Conservation (phyloP, 345 rosid species). For the Camelina neglecta region DNA sequence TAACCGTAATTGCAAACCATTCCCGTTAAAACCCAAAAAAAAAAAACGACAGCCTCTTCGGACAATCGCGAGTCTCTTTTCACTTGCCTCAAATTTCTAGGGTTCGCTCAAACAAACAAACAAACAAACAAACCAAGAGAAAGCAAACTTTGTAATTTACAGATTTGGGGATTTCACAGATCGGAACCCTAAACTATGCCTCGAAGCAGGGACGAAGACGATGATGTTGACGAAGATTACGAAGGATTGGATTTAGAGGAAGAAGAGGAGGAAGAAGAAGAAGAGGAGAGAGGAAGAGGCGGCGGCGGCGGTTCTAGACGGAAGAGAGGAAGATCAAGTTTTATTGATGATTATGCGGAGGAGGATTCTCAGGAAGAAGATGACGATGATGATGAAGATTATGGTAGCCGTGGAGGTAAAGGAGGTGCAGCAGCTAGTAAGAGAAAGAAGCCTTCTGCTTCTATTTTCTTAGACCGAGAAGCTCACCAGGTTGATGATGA, state of each 20-base stretch:
- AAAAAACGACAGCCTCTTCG: neutral
- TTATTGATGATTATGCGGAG: conserved; percentile 82
- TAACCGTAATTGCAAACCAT: neutral
- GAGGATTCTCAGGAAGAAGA: conserved; percentile 83
- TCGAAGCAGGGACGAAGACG: conserved; percentile 57
- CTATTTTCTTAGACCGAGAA: conserved; percentile 64
- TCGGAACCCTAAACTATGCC: conserved; percentile 48
- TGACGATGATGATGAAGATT: conserved; percentile 64
- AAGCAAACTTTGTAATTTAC: neutral
- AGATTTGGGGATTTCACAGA: conserved; percentile 15
- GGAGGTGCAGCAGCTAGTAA: conserved; percentile 46
- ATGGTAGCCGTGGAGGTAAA: conserved; percentile 51
- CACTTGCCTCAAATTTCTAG: conserved; percentile 39
- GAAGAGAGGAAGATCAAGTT: conserved; percentile 83
- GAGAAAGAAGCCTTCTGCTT: conserved; percentile 47
- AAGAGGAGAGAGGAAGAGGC: conserved; percentile 41
- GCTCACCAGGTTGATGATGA: conserved; percentile 61
- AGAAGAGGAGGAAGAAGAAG: conserved; percentile 64
- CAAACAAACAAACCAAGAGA: neutral
- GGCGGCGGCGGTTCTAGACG: conserved; percentile 43
- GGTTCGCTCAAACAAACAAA: conserved; percentile 25
- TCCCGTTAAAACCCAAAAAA: neutral
- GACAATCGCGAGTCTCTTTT: neutral
- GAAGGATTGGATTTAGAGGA: conserved; percentile 49
- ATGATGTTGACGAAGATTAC: conserved; percentile 59